A percentile compares a stretch with the other conserved stretches of the same genome.
These are phyloP conservation scores for Sporobolomyces roseus DNA, from an alignment of 768 basidiomycete species.

Conservation along the genomic window DNA sequence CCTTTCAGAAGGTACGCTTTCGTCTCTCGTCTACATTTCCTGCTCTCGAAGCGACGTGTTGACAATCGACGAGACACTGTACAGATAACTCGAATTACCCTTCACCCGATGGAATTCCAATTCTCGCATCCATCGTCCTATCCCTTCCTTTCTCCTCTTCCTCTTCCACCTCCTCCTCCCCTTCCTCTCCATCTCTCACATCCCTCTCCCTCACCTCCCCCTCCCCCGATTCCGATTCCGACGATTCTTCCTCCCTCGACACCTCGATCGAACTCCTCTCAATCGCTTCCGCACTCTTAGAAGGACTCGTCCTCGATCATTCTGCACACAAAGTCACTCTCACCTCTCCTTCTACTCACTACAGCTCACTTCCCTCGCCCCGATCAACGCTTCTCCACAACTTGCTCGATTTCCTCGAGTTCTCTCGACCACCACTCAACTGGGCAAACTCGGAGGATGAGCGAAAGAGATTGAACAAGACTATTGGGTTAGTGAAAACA, in stretches of 20 bases:
- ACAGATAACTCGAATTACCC: constrained; percentile 35
- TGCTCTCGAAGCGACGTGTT: too few species aligned
- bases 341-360: constrained; percentile 25
- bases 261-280: constrained; percentile 38
- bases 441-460: constrained; percentile 27
- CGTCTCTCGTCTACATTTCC: neutral
- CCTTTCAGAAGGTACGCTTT: constrained; percentile 18
- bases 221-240: neutral
- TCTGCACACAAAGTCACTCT: neutral
- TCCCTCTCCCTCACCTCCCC: neutral
- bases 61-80: neutral
- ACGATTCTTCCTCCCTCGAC: constrained; percentile 17
- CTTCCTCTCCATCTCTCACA: neutral
- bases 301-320: constrained; percentile 28
- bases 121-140: constrained; percentile 26
- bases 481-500: constrained; percentile 76
- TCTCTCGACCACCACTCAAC: constrained; percentile 5
- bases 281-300: constrained; percentile 33
- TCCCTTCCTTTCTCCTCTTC: neutral
- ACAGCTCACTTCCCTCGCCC: neutral
- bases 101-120: neutral
- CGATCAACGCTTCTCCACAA: constrained; percentile 17
- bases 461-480: constrained; percentile 40
- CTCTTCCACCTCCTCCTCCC: neutral
- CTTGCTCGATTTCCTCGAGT: constrained; percentile 40